These are phyloP conservation scores for Yarrowia sp. DNA, from an alignment of 805 yeast species.

Conservation along the genomic window DNA sequence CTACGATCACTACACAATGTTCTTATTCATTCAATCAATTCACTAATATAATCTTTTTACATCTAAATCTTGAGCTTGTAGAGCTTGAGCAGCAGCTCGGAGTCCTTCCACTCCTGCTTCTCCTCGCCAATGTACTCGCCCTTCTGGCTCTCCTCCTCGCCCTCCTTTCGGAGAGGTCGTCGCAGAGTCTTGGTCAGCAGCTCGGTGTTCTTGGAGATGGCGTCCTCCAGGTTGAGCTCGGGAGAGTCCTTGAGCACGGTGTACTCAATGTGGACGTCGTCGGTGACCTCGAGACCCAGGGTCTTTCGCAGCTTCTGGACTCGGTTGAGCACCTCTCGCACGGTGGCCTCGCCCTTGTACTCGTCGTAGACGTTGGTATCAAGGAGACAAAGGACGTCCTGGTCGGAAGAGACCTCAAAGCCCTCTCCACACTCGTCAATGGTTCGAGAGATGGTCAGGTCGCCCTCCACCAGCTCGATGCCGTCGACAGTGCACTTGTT, in stretches of 20 bases:
- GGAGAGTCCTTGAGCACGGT: slow-evolving; percentile 59
- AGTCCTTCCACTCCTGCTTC: slow-evolving; percentile 57
- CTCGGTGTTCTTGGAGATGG: slow-evolving; percentile 62
- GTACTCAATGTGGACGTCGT: slow-evolving; percentile 87
- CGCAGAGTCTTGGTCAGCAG: slow-evolving; percentile 77
- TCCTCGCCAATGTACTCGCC: slow-evolving; percentile 72
- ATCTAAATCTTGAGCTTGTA: slow-evolving; percentile 19
- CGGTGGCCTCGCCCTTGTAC: slow-evolving; percentile 87
- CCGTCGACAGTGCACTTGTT: slow-evolving; percentile 87
- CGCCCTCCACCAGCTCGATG: slow-evolving; percentile 81
- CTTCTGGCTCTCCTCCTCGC: slow-evolving; percentile 44
- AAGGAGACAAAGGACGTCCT: slow-evolving; percentile 83
- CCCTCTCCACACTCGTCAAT: slow-evolving; percentile 73
- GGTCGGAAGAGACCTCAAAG: slow-evolving; percentile 81
- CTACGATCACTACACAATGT: background rate
- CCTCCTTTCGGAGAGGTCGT: slow-evolving; percentile 52
- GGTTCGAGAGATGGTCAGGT: slow-evolving; percentile 85
- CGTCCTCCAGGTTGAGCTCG: slow-evolving; percentile 41
- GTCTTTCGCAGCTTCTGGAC: slow-evolving; percentile 97
- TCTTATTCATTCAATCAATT: background rate
- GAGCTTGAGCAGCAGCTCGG: slow-evolving; percentile 20
- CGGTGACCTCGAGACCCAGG: slow-evolving; percentile 91
- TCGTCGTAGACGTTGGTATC: slow-evolving; percentile 87
- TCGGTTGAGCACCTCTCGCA: slow-evolving; percentile 95
- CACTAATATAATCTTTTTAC: background rate